phyloP scores from a whole-genome alignment of 192 early-diverging fungal genomes.

The Podila clonocystis region DNA sequence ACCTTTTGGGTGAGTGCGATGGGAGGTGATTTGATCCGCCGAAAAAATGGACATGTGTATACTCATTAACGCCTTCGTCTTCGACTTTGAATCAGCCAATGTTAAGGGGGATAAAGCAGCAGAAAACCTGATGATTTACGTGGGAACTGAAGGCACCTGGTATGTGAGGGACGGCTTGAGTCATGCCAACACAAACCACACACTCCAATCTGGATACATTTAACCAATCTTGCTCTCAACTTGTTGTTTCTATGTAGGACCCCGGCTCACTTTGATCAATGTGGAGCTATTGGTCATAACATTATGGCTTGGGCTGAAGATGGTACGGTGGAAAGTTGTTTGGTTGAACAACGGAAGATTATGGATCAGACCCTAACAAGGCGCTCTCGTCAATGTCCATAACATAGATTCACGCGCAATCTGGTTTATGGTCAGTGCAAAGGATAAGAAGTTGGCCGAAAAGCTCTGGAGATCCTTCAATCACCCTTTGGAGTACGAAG shows the following conservation, averaged over 20 bases:
- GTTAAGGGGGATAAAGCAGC: constrained; percentile 27
- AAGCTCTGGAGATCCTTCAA: constrained; percentile 22
- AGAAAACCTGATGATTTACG: constrained; percentile 47
- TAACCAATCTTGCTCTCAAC: background rate
- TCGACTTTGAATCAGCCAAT: constrained; percentile 1
- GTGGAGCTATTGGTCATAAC: constrained; percentile 48
- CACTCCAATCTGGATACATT: background rate
- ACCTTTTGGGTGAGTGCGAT: constrained; percentile 19
- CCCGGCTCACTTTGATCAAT: constrained; percentile 44
- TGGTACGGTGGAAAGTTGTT: constrained; percentile 3
- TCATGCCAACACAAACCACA: background rate
- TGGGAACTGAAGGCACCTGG: constrained; percentile 46
- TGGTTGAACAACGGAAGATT: too few species aligned
- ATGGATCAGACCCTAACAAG: too few species aligned
- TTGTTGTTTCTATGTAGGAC: constrained; percentile 18
- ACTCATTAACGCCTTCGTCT: background rate
- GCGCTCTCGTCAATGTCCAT: background rate
- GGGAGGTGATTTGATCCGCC: too few species aligned
- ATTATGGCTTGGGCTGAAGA: constrained; percentile 45
- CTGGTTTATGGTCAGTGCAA: constrained; percentile 41
- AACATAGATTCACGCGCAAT: constrained; percentile 29
- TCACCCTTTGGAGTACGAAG: constrained; percentile 37
- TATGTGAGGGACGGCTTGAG: background rate
- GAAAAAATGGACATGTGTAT: background rate
- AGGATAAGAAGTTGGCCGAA: constrained; percentile 25